Base-by-base conservation (phyloP, 2,329 filamentous ascomycete genomes). In the Cladosporium sp. region DNA sequence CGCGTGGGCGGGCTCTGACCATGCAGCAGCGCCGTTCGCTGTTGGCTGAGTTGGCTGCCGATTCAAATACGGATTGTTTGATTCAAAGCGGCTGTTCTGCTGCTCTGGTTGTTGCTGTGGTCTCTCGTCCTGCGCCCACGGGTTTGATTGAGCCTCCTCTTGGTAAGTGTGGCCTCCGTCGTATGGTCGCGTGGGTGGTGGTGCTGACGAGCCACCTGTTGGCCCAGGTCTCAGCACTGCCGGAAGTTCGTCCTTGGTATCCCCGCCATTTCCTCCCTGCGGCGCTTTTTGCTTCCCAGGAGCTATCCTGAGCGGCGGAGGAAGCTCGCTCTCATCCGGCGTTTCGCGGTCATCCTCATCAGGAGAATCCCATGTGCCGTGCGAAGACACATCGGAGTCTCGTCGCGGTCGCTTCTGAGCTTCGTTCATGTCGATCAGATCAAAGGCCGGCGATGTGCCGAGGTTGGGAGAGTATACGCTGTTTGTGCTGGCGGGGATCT, bases 21-120 rank as follows among this genome's bases (percentile, higher is more conserved):
- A 40, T n/a, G 42, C 34, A 42, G 49, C 37, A 15, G 49, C 19
- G 8, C 29, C 49, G 9, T 15, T 48, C n/a, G 41, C 42, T 36
- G 49, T 51, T 17, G 19, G 40, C 42, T 51, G 41, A 18, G 17
- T 44, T n/a, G n/a, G 12, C 18, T 27, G 22, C 9, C 22, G 4
- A n/a, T 36, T 39, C 9, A 52, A 24, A 54, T 74, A 74, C 7
- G 73, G 72, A 50, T 74, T 74, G 54, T 73, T 71, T 3, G 70
- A 72, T 52, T 70, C 58, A 17, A 72, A 55, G 1, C 65, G 63
- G 18, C 24, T 51, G 29, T 50, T 32, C 4, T 36, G 9, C 7
- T 48, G 45, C 4, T 48, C 45, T 24, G 38, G 18, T 19, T 48
- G 45, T 7, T 22, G 34, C 7, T 39, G 24, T 12, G 22, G 44